Conservation (phyloP, 371 early-diverging fungal species). For the Encephalitozoon intestinalis region DNA sequence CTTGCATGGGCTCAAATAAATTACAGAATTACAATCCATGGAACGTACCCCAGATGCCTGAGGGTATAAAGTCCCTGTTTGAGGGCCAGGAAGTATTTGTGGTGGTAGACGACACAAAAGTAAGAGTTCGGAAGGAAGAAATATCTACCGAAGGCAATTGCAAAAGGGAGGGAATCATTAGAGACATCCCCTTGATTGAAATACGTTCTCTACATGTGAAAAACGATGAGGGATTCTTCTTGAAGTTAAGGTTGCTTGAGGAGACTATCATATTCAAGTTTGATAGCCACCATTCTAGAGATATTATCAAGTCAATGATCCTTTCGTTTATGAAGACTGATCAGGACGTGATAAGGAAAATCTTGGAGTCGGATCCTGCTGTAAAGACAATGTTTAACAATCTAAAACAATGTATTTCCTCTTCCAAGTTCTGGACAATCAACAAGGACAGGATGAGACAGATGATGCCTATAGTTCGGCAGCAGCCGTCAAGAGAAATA, state of each 20-base stretch:
- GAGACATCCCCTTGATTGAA: neutral
- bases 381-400: neutral
- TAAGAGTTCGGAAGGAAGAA: neutral
- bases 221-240: constrained; percentile 2
- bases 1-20: neutral
- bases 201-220: constrained; percentile 18
- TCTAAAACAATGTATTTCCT: neutral
- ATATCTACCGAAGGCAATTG: too few species aligned
- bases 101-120: constrained; percentile 4
- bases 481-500: constrained; percentile 1
- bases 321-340: constrained; percentile 9
- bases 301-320: constrained; percentile 19
- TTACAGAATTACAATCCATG: neutral
- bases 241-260: neutral
- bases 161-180: neutral
- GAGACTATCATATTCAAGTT: neutral
- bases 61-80: constrained; percentile 9
- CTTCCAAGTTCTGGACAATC: constrained; percentile 1
- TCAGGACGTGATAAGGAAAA: neutral
- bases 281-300: neutral
- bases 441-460: neutral
- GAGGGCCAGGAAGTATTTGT: constrained; percentile 21
- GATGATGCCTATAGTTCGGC: neutral
- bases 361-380: neutral
- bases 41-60: neutral